Conservation (phyloP, 768 basidiomycete genomes). For the Kwoniella pini region DNA sequence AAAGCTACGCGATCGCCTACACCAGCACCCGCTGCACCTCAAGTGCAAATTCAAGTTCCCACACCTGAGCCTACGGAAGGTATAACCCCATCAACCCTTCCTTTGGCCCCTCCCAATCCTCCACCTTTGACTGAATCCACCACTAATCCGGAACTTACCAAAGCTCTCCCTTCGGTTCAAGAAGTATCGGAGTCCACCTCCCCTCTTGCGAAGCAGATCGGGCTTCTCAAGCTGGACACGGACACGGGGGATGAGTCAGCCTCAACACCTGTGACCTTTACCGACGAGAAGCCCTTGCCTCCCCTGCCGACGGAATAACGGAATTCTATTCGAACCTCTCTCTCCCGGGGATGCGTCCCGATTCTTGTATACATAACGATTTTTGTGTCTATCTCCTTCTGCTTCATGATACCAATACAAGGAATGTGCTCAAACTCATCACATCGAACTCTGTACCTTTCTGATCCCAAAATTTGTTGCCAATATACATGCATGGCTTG, state of each 20-base stretch:
- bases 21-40: slow-evolving; percentile 9
- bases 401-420: neutral
- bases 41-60: slow-evolving; percentile 11
- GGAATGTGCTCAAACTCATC: neutral
- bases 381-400: no score
- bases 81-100: neutral
- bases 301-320: slow-evolving; percentile 8
- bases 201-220: slow-evolving; percentile 2
- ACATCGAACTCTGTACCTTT: neutral
- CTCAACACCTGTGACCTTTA: neutral
- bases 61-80: slow-evolving; percentile 4
- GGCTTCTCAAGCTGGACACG: neutral
- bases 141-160: neutral
- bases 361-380: no score
- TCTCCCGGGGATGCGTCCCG: no score
- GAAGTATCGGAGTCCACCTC: slow-evolving; percentile 2
- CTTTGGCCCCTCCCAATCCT: slow-evolving; percentile 9
- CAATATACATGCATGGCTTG: slow-evolving; percentile 39
- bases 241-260: neutral
- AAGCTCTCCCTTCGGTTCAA: slow-evolving; percentile 14
- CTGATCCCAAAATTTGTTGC: slow-evolving; percentile 12
- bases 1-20: slow-evolving; percentile 22
- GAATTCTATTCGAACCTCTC: no score
- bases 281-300: slow-evolving; percentile 15
- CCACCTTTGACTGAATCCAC: slow-evolving; percentile 2